These are phyloP conservation scores for Coix lacrymajobi DNA, from an alignment of 176 grass and related monocot genomes.

Conservation along the genomic window DNA sequence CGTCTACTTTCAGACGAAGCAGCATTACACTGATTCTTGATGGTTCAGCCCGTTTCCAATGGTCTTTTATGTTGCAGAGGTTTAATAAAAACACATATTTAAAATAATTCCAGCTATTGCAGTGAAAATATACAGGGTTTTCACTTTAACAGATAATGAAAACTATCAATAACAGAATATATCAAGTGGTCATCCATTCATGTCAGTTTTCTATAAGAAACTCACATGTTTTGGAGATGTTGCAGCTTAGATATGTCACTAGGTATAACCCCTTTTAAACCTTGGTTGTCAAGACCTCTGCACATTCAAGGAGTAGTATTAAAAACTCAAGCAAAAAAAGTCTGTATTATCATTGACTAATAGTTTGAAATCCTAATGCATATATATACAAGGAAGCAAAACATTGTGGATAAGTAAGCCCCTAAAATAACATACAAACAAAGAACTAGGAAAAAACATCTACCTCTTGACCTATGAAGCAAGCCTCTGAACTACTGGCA, in stretches of 20 bases:
- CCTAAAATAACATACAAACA: not conserved
- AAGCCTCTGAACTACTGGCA: not conserved
- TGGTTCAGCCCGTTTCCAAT: constrained; percentile 2
- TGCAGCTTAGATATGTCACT: constrained; percentile 66
- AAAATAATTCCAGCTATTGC: not conserved
- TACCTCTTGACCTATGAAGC: not conserved
- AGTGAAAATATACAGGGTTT: not conserved
- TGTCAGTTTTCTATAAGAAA: constrained; percentile 6
- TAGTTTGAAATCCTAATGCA: constrained; percentile 1
- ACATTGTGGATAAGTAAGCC: not conserved
- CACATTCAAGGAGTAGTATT: constrained; percentile 26
- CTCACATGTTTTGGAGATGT: constrained; percentile 87
- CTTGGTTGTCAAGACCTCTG: constrained; percentile 97
- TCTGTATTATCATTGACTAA: not conserved
- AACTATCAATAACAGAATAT: not conserved
- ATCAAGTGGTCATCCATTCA: not conserved
- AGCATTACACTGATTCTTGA: not conserved
- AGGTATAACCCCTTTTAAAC: constrained; percentile 75
- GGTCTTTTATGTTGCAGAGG: not conserved
- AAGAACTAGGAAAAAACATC: not conserved
- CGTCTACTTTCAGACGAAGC: not conserved
- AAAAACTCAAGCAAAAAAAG: constrained; percentile 17
- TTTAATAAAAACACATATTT: not conserved
- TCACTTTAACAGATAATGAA: not conserved
- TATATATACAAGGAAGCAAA: constrained; percentile 8